These are phyloP conservation scores for Mycena amicta DNA, from an alignment of 768 basidiomycete genomes.

Conservation along the genomic window DNA sequence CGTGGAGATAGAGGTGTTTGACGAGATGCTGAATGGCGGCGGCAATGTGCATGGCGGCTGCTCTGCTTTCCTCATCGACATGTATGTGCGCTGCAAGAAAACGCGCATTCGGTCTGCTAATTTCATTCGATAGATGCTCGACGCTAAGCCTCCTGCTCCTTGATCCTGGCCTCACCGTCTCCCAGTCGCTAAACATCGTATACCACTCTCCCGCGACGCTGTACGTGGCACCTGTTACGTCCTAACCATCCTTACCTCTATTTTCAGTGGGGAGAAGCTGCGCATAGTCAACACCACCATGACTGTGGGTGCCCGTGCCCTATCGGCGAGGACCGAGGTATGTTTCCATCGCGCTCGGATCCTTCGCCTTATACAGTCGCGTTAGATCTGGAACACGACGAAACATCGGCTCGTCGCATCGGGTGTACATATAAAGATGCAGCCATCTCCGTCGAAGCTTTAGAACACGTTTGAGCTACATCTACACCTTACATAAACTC, in stretches of 20 bases:
- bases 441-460: constrained; percentile 7
- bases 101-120: background rate
- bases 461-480: background rate
- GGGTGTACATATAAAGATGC: constrained; percentile 12
- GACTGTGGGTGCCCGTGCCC: constrained; percentile 9
- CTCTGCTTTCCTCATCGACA: constrained; percentile 15
- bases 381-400: constrained; percentile 15
- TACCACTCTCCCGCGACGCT: constrained; percentile 19
- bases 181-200: constrained; percentile 14
- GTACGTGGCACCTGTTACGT: constrained; percentile 3
- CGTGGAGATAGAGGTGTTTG: constrained; percentile 28
- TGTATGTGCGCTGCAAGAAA: too few species aligned
- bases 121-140: background rate
- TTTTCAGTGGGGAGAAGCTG: constrained; percentile 12
- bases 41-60: constrained; percentile 18
- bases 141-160: background rate
- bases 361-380: too few species aligned
- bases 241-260: background rate
- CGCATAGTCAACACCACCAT: constrained; percentile 16
- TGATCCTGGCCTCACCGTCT: constrained; percentile 5
- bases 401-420: constrained; percentile 10
- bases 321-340: constrained; percentile 15
- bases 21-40: constrained; percentile 13
- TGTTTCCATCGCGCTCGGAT: background rate
- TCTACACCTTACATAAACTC: background rate